Evolutionary conservation across 2,329 filamentous ascomycete species (phyloP), one percentile per base, ranked within the genome.

Genomic region (Leptoxyphium fumago): DNA sequence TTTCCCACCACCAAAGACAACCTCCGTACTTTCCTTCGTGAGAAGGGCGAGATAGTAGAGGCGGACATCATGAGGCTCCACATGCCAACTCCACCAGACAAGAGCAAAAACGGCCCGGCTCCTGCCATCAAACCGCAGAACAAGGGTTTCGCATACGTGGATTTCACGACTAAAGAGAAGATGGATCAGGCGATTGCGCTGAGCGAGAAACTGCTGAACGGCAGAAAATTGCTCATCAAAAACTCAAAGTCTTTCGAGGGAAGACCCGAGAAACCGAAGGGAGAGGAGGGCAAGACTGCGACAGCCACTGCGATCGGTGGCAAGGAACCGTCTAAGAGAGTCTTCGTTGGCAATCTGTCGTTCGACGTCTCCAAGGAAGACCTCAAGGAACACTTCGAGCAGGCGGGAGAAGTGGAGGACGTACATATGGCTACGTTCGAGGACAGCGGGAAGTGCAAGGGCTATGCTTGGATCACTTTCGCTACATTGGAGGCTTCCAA

Each of bases 361-460:
- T 72, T 71, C 47, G 69, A 72, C 45, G 62, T 67, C 15, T 70
- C 80, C 6, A 82, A 89, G 55, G 86, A 94, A 44, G 79, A 85
- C 54, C 64, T 98, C 41, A 71, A 78, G 52, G 73, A 80, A 50
- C 85, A 94, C 59, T 96, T 94, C 62, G 73, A 74, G 41, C 84
- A 81, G 61, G 96, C 89, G 60, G 91, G 91, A 42, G 72, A 80
- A 49, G 77, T 96, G 48, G 77, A 80, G 43, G 84, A 84, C 67
- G 75, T 86, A 50, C 89, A 94, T 65, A 71, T 96, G 52, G 91
- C 91, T 2, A 94, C 88, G 0, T 98, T 98, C 59, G 85, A 96
- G 63, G 93, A 98, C 62, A 82, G 82, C 15, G 91, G 91, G 38
- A 98, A 96, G 68, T 98, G 91, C 70, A 96, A 96, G 68, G 93